Conservation (phyloP, 805 yeast genomes). For the Metschnikowia koreensis region DNA sequence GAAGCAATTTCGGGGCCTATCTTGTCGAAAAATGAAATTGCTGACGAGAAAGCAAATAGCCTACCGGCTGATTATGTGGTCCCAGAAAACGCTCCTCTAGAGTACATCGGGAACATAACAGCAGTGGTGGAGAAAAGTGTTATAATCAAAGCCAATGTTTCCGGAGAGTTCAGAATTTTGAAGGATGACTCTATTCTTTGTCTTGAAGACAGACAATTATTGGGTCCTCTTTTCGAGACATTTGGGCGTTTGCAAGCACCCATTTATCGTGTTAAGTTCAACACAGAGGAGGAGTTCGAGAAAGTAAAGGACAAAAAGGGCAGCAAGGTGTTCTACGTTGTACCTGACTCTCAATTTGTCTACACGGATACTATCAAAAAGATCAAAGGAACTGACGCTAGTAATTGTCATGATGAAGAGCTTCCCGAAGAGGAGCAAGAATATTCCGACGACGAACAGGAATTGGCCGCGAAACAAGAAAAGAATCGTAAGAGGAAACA, state of each 20-base stretch:
- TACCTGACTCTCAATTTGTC: conserved; percentile 74
- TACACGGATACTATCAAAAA: conserved; percentile 70
- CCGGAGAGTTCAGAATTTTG: conserved; percentile 83
- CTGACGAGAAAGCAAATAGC: conserved; percentile 63
- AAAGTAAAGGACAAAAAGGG: conserved; percentile 51
- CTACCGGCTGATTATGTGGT: conserved; percentile 68
- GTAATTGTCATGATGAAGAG: conserved; percentile 93
- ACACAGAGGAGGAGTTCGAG: conserved; percentile 47
- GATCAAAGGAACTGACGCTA: conserved; percentile 88
- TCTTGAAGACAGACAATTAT: conserved; percentile 61
- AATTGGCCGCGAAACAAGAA: conserved; percentile 62
- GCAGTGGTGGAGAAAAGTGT: conserved; percentile 71
- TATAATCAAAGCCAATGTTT: conserved; percentile 64
- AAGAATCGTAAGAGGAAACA: conserved; percentile 59
- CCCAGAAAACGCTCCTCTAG: conserved; percentile 60
- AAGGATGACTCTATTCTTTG: conserved; percentile 81
- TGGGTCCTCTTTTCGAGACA: conserved; percentile 83
- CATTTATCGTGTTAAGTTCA: conserved; percentile 70
- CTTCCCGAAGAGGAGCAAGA: conserved; percentile 91
- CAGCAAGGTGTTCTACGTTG: conserved; percentile 67
- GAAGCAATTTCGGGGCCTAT: conserved; percentile 60
- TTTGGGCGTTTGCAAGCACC: conserved; percentile 88
- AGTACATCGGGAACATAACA: conserved; percentile 66
- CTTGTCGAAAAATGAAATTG: conserved; percentile 70
- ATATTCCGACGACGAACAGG: conserved; percentile 91